Evolutionary conservation across 2,329 filamentous ascomycete species (phyloP), one percentile per base, ranked within the genome.

Genomic region (Colletotrichum higginsianum): DNA sequence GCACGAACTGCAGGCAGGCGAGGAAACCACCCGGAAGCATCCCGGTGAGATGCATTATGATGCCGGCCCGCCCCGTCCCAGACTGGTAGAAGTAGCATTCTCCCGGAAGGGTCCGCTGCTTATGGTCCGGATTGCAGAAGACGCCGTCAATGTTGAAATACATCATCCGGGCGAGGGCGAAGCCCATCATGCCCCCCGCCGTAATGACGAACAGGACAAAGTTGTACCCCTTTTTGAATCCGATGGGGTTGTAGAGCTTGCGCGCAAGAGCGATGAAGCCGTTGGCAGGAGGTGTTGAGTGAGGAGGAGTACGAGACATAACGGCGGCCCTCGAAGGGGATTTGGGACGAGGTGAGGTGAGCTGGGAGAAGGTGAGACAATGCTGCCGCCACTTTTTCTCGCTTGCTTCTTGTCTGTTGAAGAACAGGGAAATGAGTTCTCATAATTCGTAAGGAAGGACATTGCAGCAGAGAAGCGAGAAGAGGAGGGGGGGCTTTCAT

Each of bases 141-240:
- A 76, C 73, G 26, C 79, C 80, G 60, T 83, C 79, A 44, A 75
- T 83, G 77, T 86, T 78, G 66, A 91, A 79, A 75, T 86, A 89
- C 50, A 77, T 77, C 1, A 89, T 75, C 8, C 86, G 85, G 2
- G 85, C 81, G 18, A 90, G 80, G 5, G 79, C 76, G 76, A 91
- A 89, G 16, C 81, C 83, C 16, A 86, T 68, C 7, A 89, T 76
- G 1, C 80, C 80, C 3, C 86, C 85, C 49, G 77, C 79, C 61
- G 87, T 84, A 60, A 89, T 78, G 72, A 86, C 79, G 78, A 85
- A 91, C 2, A 91, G 81, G 47, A 81, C 74, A 74, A 91, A 89
- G 77, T 89, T 91, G 82, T 90, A 90, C 46, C 82, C 83, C 75
- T 87, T 87, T 2, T 80, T 78, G 80, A 91, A 91, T 60, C 89